Evolutionary conservation across 352 stramenopile genomes (phyloP).

Genomic region (Phytophthora uliginosa): DNA sequence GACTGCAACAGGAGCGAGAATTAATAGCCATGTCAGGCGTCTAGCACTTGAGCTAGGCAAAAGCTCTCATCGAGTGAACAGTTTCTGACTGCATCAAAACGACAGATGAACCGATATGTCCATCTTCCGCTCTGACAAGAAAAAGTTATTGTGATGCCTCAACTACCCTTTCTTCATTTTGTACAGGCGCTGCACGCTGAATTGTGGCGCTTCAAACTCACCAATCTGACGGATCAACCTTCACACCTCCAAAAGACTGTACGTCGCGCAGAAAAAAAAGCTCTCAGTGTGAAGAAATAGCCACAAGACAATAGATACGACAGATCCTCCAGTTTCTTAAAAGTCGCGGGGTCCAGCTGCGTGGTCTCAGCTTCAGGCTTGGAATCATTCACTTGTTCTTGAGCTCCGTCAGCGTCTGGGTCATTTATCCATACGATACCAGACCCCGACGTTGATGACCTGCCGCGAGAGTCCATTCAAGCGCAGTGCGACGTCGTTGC

Average conservation of each 20-base stretch:
- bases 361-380: constrained; percentile 24
- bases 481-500: too few species aligned
- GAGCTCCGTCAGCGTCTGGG: constrained; percentile 59
- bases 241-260: constrained; percentile 64
- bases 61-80: too few species aligned
- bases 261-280: constrained; percentile 66
- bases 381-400: constrained; percentile 65
- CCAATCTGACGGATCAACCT: constrained; percentile 66
- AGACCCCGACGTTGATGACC: too few species aligned
- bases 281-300: constrained; percentile 36
- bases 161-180: too few species aligned
- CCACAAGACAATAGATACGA: background rate
- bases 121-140: too few species aligned
- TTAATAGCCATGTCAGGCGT: too few species aligned
- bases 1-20: background rate
- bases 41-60: too few species aligned
- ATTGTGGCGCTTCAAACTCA: constrained; percentile 41
- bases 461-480: too few species aligned
- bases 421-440: too few species aligned
- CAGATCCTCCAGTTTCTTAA: constrained; percentile 65
- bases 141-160: too few species aligned
- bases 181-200: background rate
- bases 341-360: constrained; percentile 38
- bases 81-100: too few species aligned
- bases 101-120: too few species aligned